Conservation (phyloP, 805 yeast species). For the Pichia californica region DNA sequence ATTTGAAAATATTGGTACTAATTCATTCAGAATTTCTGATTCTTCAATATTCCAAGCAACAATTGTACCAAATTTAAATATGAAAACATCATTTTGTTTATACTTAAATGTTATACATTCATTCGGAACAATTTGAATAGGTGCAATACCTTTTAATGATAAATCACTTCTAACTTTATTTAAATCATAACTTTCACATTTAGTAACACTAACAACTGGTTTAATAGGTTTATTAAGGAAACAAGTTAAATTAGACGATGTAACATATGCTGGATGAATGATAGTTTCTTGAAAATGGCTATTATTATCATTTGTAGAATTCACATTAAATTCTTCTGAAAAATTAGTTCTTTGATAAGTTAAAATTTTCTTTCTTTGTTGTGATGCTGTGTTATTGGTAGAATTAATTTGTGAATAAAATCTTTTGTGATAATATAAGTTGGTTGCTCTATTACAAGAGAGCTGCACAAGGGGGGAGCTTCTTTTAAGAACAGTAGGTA, state of each 20-base stretch:
- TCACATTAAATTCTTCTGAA: background rate
- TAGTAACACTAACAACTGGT: constrained; percentile 63
- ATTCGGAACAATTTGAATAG: constrained; percentile 32
- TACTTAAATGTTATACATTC: constrained; percentile 57
- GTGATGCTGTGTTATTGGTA: constrained; percentile 5
- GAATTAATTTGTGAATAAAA: constrained; percentile 1
- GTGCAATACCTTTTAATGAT: constrained; percentile 30
- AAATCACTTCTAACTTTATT: constrained; percentile 36
- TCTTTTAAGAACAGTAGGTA: too few relatives aligned
- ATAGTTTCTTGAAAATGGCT: constrained; percentile 7
- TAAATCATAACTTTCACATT: constrained; percentile 67
- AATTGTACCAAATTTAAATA: constrained; percentile 70
- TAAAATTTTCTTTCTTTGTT: constrained; percentile 11
- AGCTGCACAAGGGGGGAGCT: too few relatives aligned
- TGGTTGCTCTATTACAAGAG: too few relatives aligned
- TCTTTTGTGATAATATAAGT: too few relatives aligned
- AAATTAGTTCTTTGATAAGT: constrained; percentile 10
- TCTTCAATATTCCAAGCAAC: constrained; percentile 82
- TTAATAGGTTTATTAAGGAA: constrained; percentile 12
- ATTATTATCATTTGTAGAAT: background rate
- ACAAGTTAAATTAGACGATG: constrained; percentile 1
- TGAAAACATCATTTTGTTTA: constrained; percentile 36
- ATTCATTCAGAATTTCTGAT: constrained; percentile 34
- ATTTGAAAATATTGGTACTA: constrained; percentile 45
- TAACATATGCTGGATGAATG: constrained; percentile 17